Evolutionary conservation across 768 basidiomycete species (phyloP), one percentile per base, ranked within the genome.

Genomic region (Trametes maxima): DNA sequence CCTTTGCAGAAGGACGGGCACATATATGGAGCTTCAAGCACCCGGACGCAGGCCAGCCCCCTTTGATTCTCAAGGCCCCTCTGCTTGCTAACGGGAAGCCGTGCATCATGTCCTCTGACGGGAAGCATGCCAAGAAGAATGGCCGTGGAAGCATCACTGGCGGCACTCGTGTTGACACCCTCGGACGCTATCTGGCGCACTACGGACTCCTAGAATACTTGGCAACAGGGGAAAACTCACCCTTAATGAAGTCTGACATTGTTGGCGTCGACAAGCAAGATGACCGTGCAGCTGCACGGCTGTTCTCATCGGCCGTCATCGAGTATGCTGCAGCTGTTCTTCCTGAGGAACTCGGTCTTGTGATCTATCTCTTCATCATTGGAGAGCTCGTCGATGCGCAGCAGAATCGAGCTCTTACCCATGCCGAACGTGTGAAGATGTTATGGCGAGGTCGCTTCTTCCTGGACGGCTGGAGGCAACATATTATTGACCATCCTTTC

Each of bases 261-360:
- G 70, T 74, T 5, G 73, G 73, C 36, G 42, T 78, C 0, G 77
- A 81, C 55, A 64, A 71, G 0, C 78, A 81, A 69, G 79, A 81
- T 65, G 77, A 81, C 60, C 69, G 66, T 60, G 78, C 79, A 0
- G 79, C 79, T 0, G 56, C 71, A 1, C 70, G 74, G 0, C 59
- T 80, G 0, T 78, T 80, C 54, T 79, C 75, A 7, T 74, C 74
- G 0, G 58, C 59, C 2, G 64, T 67, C 0, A 66, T 80, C 5
- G 36, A 72, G 11, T 75, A 55, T n/a, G 25, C 73, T 5, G 40
- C 59, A 4, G 44, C 71, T 0, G 47, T 69, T 17, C 66, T 72
- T 56, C 71, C 75, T 0, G 69, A 75, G 0, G 49, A 69, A 0
- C 36, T 65, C 0, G 77, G 73, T 1, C 24, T 65, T 0, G 68